Evolutionary conservation across 1,284 basidiomycete species (phyloP).

Genomic region (Cystobasidium slooffiae): DNA sequence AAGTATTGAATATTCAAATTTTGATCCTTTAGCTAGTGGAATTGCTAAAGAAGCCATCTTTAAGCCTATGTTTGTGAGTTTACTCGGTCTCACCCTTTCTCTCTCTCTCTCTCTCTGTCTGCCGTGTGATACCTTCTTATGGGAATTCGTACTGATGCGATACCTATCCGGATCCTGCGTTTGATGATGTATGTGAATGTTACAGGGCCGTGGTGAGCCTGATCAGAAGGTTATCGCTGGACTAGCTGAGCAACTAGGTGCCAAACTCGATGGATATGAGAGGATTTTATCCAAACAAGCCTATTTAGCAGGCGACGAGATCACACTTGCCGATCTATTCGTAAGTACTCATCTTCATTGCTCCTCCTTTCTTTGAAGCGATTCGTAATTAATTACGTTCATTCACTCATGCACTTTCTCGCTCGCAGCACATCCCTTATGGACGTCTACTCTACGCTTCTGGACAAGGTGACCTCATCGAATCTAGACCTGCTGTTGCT

Average conservation of each 20-base stretch:
- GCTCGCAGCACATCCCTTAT: conserved; percentile 23
- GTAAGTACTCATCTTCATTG: conserved; percentile 8
- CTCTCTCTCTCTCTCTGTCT: conserved; percentile 58
- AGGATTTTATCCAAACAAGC: conserved; percentile 62
- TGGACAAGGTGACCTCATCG: conserved; percentile 27
- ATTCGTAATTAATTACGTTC: too few relatives aligned
- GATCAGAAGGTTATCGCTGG: conserved; percentile 4
- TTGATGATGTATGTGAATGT: background rate
- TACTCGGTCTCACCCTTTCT: too few relatives aligned
- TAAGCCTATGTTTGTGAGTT: conserved; percentile 61
- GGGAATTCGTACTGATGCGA: background rate
- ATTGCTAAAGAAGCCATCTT: conserved; percentile 61
- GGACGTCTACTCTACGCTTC: conserved; percentile 14
- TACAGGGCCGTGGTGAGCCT: conserved; percentile 1
- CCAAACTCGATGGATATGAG: conserved; percentile 62
- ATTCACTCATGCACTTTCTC: too few relatives aligned
- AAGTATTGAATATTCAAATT: conserved; percentile 63
- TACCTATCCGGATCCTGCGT: background rate
- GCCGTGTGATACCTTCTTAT: conserved; percentile 49
- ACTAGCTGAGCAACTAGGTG: conserved; percentile 51
- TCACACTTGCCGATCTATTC: conserved; percentile 41
- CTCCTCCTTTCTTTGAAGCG: too few relatives aligned
- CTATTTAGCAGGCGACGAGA: conserved; percentile 32
- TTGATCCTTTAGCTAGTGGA: conserved; percentile 60
- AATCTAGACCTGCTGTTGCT: conserved; percentile 31